phyloP scores from a whole-genome alignment of 768 basidiomycete genomes.

The Auriscalpium vulgare region DNA sequence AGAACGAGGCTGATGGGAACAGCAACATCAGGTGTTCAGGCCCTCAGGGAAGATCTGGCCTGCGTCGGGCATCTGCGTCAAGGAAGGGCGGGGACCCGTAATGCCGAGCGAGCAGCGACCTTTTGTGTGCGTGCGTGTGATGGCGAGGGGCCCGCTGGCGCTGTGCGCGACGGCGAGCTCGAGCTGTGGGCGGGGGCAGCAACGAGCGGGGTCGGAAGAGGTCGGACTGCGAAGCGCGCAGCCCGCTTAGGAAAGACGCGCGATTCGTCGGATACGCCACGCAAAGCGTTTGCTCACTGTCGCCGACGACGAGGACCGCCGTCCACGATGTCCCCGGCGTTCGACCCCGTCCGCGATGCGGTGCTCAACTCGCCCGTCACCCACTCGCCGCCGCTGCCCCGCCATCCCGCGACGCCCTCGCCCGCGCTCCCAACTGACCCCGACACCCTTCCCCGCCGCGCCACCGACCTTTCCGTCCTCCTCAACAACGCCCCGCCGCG shows the following conservation, averaged over 20 bases:
- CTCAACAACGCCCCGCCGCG: constrained; percentile 51
- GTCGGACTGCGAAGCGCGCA: background rate
- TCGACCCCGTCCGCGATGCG: constrained; percentile 85
- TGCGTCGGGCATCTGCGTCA: too few relatives aligned
- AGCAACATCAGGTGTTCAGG: too few relatives aligned
- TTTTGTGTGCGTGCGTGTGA: too few relatives aligned
- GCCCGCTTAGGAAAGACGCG: background rate
- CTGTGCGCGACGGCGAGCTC: too few relatives aligned
- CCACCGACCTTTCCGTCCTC: constrained; percentile 70
- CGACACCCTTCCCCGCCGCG: constrained; percentile 40
- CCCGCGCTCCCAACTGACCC: constrained; percentile 30
- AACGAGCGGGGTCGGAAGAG: background rate
- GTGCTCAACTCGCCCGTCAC: constrained; percentile 70
- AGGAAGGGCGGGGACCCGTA: too few relatives aligned
- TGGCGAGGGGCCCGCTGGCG: too few relatives aligned
- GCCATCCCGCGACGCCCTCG: constrained; percentile 17
- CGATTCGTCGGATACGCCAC: background rate
- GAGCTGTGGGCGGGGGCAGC: too few relatives aligned
- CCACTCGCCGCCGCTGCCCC: constrained; percentile 32
- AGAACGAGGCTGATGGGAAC: too few relatives aligned
- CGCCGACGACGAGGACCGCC: constrained; percentile 7
- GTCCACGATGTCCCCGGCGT: constrained; percentile 46
- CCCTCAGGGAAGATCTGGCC: too few relatives aligned
- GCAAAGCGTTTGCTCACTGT: background rate
- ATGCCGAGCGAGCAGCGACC: too few relatives aligned